Conservation (phyloP, 768 basidiomycete species). For the Candolleomyces eurysporus region DNA sequence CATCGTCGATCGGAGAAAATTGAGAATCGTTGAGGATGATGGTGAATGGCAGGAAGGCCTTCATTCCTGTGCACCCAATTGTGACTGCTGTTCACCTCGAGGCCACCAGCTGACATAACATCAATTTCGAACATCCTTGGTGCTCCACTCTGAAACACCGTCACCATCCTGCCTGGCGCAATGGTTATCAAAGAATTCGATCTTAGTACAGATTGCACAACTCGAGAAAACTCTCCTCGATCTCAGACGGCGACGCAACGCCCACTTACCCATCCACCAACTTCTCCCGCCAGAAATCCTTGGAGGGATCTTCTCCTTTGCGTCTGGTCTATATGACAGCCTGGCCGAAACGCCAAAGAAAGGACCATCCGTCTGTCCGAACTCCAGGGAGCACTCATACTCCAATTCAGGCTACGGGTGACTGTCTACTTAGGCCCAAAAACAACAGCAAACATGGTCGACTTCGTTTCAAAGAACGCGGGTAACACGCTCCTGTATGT, state of each 20-base stretch:
- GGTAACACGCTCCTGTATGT: no score
- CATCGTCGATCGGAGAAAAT: no score
- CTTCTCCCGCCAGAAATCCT: neutral
- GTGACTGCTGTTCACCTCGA: no score
- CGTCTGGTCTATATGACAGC: no score
- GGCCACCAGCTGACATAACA: no score
- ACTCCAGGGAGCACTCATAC: neutral
- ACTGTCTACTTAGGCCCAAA: neutral
- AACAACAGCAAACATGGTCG: neutral
- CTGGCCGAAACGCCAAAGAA: neutral
- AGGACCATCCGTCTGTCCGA: neutral
- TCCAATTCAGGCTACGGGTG: neutral
- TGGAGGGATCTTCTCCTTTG: neutral
- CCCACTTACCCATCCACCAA: neutral
- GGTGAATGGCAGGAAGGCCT: no score
- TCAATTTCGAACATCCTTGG: no score
- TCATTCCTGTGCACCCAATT: no score
- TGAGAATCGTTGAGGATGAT: no score
- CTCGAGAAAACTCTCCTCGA: neutral
- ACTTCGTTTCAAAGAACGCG: neutral
- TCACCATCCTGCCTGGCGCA: no score
- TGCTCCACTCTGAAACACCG: no score
- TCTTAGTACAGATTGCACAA: neutral
- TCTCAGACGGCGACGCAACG: neutral
- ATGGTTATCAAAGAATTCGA: neutral